Base-by-base conservation (phyloP, 768 basidiomycete species). In the Termitomyces titanicus region DNA sequence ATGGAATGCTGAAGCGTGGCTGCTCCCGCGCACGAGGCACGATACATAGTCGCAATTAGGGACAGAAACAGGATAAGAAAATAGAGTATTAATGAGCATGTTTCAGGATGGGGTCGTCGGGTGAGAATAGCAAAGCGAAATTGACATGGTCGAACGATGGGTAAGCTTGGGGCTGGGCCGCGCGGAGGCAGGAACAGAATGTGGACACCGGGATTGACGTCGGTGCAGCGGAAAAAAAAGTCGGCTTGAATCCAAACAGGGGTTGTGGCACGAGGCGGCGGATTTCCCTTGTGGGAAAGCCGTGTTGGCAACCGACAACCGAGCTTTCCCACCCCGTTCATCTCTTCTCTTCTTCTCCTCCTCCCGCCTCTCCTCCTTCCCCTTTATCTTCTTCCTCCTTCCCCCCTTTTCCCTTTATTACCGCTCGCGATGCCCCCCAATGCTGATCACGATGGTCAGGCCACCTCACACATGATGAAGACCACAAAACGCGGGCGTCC, bases 381-480 rank as follows among this genome's bases (percentile, higher is more conserved):
- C 56, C 58, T 62, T 59, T 52, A 49, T 55, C 55, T 54, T 45
- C 51, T 17, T 7, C 10, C 34, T 38, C 46, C 55, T 47, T 40
- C 58, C 63, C 56, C 70, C 55, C 40, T 39, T 61, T 63, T 57
- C 56, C 52, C 68, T 31, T 62, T 65, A 55, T 53, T 60, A 47
- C 62, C 57, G 56, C 54, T 54, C 59, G 65, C 66, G 61, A 75
- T 77, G 73, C 67, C 73, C 49, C 63, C 67, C 35, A 64, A 68
- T 58, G 63, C 76, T 54, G 80, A 81, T 60, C 51, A 64, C 65
- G 69, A 78, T 47, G 74, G 80, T 29, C 80, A 80, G 63, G 77
- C 83, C 61, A 84, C 89, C 39, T 92, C 91, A 25, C 94, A 96
- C 72, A 92, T 96, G 91, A 97, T 98, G 94, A 95, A 96, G 84